These are phyloP conservation scores for Diaporthe helianthi DNA, from an alignment of 2,329 filamentous ascomycete genomes.

Conservation along the genomic window DNA sequence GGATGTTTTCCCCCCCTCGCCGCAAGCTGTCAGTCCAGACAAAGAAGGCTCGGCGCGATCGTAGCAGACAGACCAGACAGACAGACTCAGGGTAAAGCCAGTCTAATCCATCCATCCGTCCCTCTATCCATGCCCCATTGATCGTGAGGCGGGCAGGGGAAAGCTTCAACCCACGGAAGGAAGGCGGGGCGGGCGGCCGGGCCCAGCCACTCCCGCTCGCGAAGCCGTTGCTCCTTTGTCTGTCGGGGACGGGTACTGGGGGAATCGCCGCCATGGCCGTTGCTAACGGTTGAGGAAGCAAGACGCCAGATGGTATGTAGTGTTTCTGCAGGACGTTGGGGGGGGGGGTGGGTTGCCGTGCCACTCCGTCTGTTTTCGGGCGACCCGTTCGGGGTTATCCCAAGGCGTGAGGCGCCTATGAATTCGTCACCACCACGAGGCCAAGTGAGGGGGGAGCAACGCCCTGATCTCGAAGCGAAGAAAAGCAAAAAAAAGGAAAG, in stretches of 20 bases:
- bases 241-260: neutral
- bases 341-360: neutral
- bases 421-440: neutral
- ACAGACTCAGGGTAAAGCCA: too few relatives aligned
- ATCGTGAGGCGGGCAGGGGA: conserved; percentile 4
- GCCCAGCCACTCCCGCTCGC: conserved; percentile 22
- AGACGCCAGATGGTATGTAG: neutral
- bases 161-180: neutral
- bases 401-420: neutral
- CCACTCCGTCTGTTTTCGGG: conserved; percentile 1
- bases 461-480: neutral
- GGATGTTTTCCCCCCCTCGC: conserved; percentile 25
- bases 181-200: neutral
- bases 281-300: conserved; percentile 7
- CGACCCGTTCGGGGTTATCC: neutral
- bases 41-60: neutral
- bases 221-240: conserved; percentile 12
- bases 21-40: conserved; percentile 19
- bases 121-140: neutral
- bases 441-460: neutral
- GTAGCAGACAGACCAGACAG: too few relatives aligned
- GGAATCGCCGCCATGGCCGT: conserved; percentile 21
- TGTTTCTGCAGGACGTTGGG: neutral
- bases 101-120: too few relatives aligned
- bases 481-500: neutral